Evolutionary conservation across 2,329 filamentous ascomycete genomes (phyloP), one percentile per base, ranked within the genome.

Genomic region (Alternaria triticina): DNA sequence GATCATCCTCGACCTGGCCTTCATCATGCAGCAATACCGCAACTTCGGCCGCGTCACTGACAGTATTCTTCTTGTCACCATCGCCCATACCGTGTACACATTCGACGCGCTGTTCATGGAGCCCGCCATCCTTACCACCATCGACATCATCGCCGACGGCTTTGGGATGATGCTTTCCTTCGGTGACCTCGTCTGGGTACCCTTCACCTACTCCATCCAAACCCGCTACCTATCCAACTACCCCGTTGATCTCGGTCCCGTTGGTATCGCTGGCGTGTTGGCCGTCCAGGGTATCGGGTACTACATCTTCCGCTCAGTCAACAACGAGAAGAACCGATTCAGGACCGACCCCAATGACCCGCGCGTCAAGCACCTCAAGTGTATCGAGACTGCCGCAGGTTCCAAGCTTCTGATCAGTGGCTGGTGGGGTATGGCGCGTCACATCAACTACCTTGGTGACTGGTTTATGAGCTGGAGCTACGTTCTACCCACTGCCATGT

Each of bases 101-200:
- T 83, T 97, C 36, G 95, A 98, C 77, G 89, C 89, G 8, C 88
- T 93, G 68, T 94, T 90, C 84, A 96, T 95, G 87, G 95, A 98
- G 79, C 86, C 92, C 0, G 91, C 93, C 3, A 91, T 97, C 66
- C 83, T 97, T 68, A 97, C 94, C 2, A 97, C 94, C 30, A 97
- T 98, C 82, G 95, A 98, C 77, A 91, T 97, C 69, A 97, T 91
- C 55, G 92, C 90, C 45, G 95, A 98, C 73, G 95, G 95, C 6
- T 97, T 98, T 71, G 95, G 95, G 57, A 93, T 93, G 83, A 98
- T 98, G 95, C 86, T 98, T 33, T 86, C 92, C 2, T 97, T 97
- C 77, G 95, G 94, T 59, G 95, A 98, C 74, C 85, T 97, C 6
- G 92, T 91, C 65, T 98, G 95, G 95, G 87, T 97, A 3, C 95